phyloP scores from a whole-genome alignment of 768 basidiomycete genomes.

The Tylopilus sp. region DNA sequence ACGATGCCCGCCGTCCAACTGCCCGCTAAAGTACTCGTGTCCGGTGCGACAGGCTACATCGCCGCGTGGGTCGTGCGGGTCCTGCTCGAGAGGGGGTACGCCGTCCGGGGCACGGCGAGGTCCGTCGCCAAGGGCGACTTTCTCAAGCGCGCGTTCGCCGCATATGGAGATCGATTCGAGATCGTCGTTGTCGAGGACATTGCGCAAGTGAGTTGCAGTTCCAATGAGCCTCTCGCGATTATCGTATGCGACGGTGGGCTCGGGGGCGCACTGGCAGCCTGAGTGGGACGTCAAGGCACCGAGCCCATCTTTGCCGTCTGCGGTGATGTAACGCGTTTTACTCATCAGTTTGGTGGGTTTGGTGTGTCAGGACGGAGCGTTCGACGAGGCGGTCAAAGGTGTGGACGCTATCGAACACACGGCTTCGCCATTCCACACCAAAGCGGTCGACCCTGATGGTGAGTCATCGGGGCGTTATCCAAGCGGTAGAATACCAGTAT shows the following conservation, averaged over 20 bases:
- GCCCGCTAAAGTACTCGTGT: conserved; percentile 30
- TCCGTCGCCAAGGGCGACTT: conserved; percentile 56
- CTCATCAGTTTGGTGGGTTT: neutral
- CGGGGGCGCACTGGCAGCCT: too few species aligned
- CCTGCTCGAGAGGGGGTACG: conserved; percentile 60
- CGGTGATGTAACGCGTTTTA: too few species aligned
- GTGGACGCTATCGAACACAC: conserved; percentile 71
- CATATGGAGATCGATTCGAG: conserved; percentile 57
- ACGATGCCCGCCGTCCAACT: conserved; percentile 26
- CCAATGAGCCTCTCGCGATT: too few species aligned
- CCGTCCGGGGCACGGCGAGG: conserved; percentile 66
- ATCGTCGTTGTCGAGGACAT: conserved; percentile 71
- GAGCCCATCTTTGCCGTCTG: too few species aligned
- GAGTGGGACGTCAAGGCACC: too few species aligned
- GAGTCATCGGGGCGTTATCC: too few species aligned
- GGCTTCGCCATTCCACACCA: conserved; percentile 57
- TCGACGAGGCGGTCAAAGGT: conserved; percentile 75
- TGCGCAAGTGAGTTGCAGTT: conserved; percentile 41
- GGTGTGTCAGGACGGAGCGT: conserved; percentile 52
- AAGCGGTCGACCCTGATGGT: conserved; percentile 45
- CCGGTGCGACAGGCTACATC: conserved; percentile 26
- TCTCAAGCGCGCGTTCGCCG: conserved; percentile 50
- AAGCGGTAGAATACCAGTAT: too few species aligned
- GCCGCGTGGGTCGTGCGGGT: conserved; percentile 47
- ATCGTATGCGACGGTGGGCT: too few species aligned